Base-by-base conservation (phyloP, 306 rosid species). In the Oxytropis ochrocephala region DNA sequence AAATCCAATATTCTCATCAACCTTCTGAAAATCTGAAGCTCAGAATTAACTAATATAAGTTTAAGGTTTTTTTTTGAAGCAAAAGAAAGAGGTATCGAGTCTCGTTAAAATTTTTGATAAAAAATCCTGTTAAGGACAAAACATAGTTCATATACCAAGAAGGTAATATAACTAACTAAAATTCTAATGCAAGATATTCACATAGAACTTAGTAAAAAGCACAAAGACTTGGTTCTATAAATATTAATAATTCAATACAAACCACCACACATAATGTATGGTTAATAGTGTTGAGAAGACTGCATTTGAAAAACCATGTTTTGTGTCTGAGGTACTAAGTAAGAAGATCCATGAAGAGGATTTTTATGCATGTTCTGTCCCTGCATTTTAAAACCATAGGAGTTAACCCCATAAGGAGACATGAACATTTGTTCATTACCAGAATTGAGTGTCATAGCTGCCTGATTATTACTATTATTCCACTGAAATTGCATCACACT, bases 231-330 rank as follows among this genome's bases (percentile, higher is more conserved):
- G 50, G 49, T 66, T 81, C 71, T 80, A 69, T 75, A 72, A 78
- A 72, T 70, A 64, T 24, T 24, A 77, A 63, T 46, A 61, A 36
- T 70, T 70, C 47, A 66, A 64, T 30, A 60, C 30, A 54, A 59
- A 73, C n/a, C 70, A 50, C 64, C 30, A 21, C 51, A 39, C 41
- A 56, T 81, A 82, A 87, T 74, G 84, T 87, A 64, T 69, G 86
- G 2, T 78, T 78, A 80, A 75, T 83, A 82, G 77, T 65, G 71
- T 56, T 81, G 92, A 33, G 85, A 33, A 21, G 90, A 75, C 51
- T 90, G 89, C 89, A 82, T 77, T 80, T 85, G 96, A 66, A 84
- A 87, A 70, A 69, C 83, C 85, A 90, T 65, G 80, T 85, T 87
- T 53, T 73, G 96, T 70, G 88, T 75, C 48, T 80, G 96, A 77